Evolutionary conservation across 306 rosid genomes (phyloP), one percentile per base, ranked within the genome.

Genomic region (Prunus padus): DNA sequence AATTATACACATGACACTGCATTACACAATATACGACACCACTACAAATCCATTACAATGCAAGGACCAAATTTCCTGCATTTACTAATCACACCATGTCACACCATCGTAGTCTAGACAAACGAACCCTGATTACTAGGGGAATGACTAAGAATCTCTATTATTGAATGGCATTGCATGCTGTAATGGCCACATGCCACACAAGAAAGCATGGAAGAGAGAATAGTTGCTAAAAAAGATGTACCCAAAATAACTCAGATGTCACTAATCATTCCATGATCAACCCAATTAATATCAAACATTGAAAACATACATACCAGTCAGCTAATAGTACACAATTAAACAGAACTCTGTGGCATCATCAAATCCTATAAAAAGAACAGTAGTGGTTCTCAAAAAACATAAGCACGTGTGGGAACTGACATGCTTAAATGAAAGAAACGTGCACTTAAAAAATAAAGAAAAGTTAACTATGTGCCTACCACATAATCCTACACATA

Each of bases 71-170:
- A 60, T 73, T 71, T 67, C 84, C 86, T 76, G 81, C 79, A 83
- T 78, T 81, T 83, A 81, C 77, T 80, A 79, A 79, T 77, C 79
- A 77, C 76, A 83, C 19, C 77, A 67, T 74, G 78, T 69, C 81
- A 79, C 82, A 85, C 79, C 81, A 77, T 71, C 62, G 69, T 51
- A 78, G 30, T 71, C 31, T 54, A 72, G 51, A 68, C 18, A 37
- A 76, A 67, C 11, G 57, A 86, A 47, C 75, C 86, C 79, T 42
- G 79, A 77, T 37, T 74, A 65, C 77, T 18, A 64, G 68, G 63
- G 85, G 75, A 72, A 67, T 56, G 78, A 65, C 71, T 5, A 33
- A 63, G 50, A 51, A 85, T 55, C 7, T 33, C 60, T 75, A 76
- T 84, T 71, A 11, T 25, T 63, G 69, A 37, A 44, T 20, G 84